Evolutionary conservation across 2,329 filamentous ascomycete species (phyloP), one percentile per base, ranked within the genome.

Genomic region (Teratosphaeria viscida): DNA sequence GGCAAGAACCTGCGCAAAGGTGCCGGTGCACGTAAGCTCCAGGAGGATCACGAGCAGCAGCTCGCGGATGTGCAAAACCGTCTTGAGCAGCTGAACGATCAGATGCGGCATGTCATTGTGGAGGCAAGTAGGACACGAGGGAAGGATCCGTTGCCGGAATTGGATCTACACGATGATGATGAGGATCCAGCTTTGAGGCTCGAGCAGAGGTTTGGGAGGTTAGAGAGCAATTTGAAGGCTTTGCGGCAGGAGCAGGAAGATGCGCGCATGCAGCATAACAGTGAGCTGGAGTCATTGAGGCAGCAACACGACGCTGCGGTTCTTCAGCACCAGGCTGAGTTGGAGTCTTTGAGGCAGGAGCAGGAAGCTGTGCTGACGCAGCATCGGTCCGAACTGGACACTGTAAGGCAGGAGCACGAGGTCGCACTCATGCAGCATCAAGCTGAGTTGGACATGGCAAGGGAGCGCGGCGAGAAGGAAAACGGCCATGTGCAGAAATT

Each of bases 321-420:
- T 5, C 5, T 23, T 4, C 43, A 49, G 43, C 19, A 49, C 23
- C 43, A 49, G 19, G 43, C 43, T 54, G 71, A 74, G 47, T 69
- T 77, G 16, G 73, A 78, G 53, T 74, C 78, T 23, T 70, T 85
- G 55, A 79, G 82, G 12, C 78, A 81, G 29, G 84, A 85, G 5
- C 87, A 88, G 3, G 74, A 80, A 39, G 74, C 80, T 3, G 78
- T 80, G 1, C 81, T 81, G 5, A 78, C 80, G 53, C 82, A 81
- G 29, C 72, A 89, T 5, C 80, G 87, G 54, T 82, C 84, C 29
- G 90, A 94, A 66, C 78, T 91, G 63, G 82, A 88, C 63, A 77
- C 83, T 32, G 82, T 81, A 2, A 72, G 90, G 56, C 77, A 64
- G 37, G 65, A 64, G 27, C 61, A 73, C 26, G 70, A 72, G 52